Evolutionary conservation across 495 filamentous ascomycete species (phyloP), one percentile per base, ranked within the genome.

Genomic region (Thozetella sp.): DNA sequence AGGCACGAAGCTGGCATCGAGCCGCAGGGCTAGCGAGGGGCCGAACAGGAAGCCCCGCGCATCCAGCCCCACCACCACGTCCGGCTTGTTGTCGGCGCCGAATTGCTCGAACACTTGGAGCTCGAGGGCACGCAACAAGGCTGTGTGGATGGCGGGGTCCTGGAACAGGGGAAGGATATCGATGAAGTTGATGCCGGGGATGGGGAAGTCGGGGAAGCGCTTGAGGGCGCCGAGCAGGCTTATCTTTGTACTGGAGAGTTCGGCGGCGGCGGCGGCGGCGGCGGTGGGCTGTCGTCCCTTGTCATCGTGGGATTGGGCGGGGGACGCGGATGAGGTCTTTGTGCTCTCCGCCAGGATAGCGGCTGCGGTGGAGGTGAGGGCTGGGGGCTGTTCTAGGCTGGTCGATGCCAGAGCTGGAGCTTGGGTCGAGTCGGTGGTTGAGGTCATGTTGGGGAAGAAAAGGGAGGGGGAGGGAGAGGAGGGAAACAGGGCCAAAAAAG

Each of bases 131-230:
- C 88, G 88, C 66, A 98, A 77, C 24, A 99, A 88, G 24, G 86
- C 80, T 56, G 81, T 80, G 76, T 97, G 95, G 53, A 93, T 77
- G 24, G 72, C 67, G n/a, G 86, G 85, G 64, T 91, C 81, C 72
- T 90, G 88, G 81, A 99, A 99, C 65, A 99, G 88, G 27, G 95
- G 96, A 59, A 99, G 87, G 78, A 99, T 97, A 76, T 99, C 96
- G 83, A 97, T 92, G 77, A 99, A 99, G 57, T 96, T 83, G 71
- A 99, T 93, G 72, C 96, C 96, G 4, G 90, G 89, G 53, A 89
- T 88, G 30, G 96, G 96, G 79, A 99, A 98, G 82, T 99, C 93
- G 59, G 90, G 90, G 79, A 90, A 97, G 75, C 90, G 89, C 71
- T 76, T 76, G 25, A 84, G 75, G 51, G 79, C 72, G 54, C 74